Evolutionary conservation across 768 basidiomycete genomes (phyloP).

Genomic region (Suillus subaureus): DNA sequence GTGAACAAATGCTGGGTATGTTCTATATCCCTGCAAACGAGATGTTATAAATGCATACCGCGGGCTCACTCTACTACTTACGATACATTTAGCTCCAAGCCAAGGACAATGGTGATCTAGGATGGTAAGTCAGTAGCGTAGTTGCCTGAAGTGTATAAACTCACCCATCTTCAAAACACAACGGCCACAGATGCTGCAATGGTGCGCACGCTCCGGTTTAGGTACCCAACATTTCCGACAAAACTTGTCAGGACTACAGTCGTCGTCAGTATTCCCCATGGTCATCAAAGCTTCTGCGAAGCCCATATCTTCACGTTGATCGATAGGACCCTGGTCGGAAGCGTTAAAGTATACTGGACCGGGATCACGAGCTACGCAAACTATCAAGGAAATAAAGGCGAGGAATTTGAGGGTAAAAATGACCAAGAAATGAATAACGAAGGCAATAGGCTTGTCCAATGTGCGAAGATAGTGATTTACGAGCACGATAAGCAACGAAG

Average conservation of each 20-base stretch:
- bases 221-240: conserved; percentile 79
- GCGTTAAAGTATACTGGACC: conserved; percentile 50
- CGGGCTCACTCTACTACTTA: conserved; percentile 37
- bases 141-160: conserved; percentile 23
- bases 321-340: conserved; percentile 30
- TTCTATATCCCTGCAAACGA: conserved; percentile 68
- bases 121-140: neutral
- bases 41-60: neutral
- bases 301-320: conserved; percentile 44
- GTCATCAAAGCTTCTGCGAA: conserved; percentile 64
- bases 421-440: conserved; percentile 55
- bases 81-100: conserved; percentile 77
- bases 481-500: conserved; percentile 69
- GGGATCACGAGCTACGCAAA: conserved; percentile 74
- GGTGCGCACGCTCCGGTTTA: conserved; percentile 80
- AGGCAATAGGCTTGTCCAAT: conserved; percentile 46
- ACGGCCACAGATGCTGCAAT: conserved; percentile 72
- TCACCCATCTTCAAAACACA: conserved; percentile 87
- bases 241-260: conserved; percentile 64
- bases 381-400: conserved; percentile 71
- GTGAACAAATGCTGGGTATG: conserved; percentile 83
- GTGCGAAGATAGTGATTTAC: conserved; percentile 66
- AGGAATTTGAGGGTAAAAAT: conserved; percentile 70
- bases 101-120: conserved; percentile 88
- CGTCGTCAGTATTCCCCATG: conserved; percentile 50